Evolutionary conservation across 768 basidiomycete genomes (phyloP).

Genomic region (Mycena polygramma): DNA sequence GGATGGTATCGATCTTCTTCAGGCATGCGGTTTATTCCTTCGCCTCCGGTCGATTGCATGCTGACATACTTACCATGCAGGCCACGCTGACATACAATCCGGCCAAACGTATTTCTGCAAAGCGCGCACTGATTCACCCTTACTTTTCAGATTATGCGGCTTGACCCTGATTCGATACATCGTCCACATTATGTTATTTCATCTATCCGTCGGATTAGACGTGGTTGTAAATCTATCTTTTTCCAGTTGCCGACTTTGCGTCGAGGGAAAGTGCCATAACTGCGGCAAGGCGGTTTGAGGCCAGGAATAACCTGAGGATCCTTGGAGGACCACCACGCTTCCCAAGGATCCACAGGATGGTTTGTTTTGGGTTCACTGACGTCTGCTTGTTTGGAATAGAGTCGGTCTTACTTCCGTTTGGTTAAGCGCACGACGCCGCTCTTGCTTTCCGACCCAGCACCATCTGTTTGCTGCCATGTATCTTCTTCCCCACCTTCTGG

Average conservation of each 20-base stretch:
- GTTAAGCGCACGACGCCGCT: too few relatives aligned
- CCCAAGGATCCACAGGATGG: too few relatives aligned
- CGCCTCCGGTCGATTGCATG: not conserved
- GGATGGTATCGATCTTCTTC: conserved; percentile 83
- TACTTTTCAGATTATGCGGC: conserved; percentile 61
- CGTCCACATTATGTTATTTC: conserved; percentile 15
- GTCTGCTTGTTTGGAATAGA: too few relatives aligned
- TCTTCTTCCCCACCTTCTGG: too few relatives aligned
- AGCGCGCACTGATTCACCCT: conserved; percentile 64
- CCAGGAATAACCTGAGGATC: too few relatives aligned
- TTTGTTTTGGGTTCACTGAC: too few relatives aligned
- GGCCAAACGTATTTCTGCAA: conserved; percentile 90
- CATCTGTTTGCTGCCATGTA: too few relatives aligned
- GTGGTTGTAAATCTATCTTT: conserved; percentile 1
- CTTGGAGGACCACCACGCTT: too few relatives aligned
- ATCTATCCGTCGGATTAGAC: conserved; percentile 22
- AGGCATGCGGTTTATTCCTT: conserved; percentile 55
- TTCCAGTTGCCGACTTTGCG: not conserved
- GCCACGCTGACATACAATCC: conserved; percentile 88
- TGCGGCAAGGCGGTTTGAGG: too few relatives aligned
- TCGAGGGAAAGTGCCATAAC: too few relatives aligned
- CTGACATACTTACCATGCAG: conserved; percentile 48
- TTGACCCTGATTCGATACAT: not conserved
- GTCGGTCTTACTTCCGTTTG: too few relatives aligned
- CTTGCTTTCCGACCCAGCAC: too few relatives aligned